Evolutionary conservation across 2,329 filamentous ascomycete genomes (phyloP).

Genomic region (Diaporthe eres): DNA sequence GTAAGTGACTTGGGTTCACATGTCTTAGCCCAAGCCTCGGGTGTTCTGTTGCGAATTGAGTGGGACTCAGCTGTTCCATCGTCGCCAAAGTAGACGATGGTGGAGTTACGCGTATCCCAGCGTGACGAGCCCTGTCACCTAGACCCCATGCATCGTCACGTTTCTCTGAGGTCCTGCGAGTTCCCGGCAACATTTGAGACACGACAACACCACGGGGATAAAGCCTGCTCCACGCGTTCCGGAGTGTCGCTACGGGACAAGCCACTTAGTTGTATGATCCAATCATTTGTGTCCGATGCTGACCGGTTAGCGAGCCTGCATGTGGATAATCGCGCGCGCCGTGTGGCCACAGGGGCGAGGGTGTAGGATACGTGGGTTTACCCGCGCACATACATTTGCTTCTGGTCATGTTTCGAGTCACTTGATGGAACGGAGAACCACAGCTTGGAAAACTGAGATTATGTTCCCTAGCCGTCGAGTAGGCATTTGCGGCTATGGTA

Average conservation of each 20-base stretch:
- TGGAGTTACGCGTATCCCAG: not conserved
- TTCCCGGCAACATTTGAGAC: slow-evolving; percentile 33
- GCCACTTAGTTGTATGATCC: slow-evolving; percentile 31
- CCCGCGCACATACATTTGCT: not conserved
- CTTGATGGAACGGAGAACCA: not conserved
- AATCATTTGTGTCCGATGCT: slow-evolving; percentile 36
- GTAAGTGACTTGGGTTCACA: not conserved
- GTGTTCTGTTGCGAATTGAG: slow-evolving; percentile 7
- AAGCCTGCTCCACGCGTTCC: slow-evolving; percentile 24
- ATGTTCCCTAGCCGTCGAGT: not conserved
- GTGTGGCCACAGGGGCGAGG: not conserved
- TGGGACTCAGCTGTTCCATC: not conserved
- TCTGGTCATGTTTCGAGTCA: slow-evolving; percentile 21
- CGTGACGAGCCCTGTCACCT: slow-evolving; percentile 19
- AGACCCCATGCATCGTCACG: slow-evolving; percentile 30
- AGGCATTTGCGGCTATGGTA: not conserved
- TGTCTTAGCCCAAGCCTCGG: slow-evolving; percentile 18
- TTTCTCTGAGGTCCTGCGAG: slow-evolving; percentile 38
- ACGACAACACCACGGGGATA: slow-evolving; percentile 35
- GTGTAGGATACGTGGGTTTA: slow-evolving; percentile 4
- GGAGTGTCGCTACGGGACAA: slow-evolving; percentile 34
- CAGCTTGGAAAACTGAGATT: not conserved
- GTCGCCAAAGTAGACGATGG: not conserved
- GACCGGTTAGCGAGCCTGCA: slow-evolving; percentile 39
- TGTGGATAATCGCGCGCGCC: slow-evolving; percentile 6